Evolutionary conservation across 805 yeast species (phyloP), one percentile per base, ranked within the genome.

Genomic region (Zygoascus ofunaensis): DNA sequence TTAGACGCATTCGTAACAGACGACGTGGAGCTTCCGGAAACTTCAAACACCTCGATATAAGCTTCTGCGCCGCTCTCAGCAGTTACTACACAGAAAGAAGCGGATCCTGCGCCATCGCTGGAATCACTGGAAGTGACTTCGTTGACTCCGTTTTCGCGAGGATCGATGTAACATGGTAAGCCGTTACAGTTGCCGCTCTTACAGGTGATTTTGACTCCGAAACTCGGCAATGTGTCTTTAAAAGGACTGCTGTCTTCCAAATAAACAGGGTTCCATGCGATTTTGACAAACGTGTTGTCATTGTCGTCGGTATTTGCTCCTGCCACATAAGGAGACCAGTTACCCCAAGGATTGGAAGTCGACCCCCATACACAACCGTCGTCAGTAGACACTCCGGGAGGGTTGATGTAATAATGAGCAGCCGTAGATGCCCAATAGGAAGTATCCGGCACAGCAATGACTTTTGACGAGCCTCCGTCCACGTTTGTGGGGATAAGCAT

Each of bases 351-450:
- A 48, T 82, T 68, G 40, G 69, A 63, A 24, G 71, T 70, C 15
- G 81, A 64, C 3, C 95, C 95, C 95, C 96, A 87, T 51, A 87
- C 68, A 73, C 98, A 90, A 57, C 96, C 97, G 50, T 87, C 92
- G 63, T 80, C 82, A 61, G 74, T 73, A 43, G 85, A 74, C 54
- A 87, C 87, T 73, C 97, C 97, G 43, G 96, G 96, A 60, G 90
- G 79, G 79, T 90, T 90, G 52, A 90, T 96, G 69, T 90, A 90
- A 69, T 74, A 87, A 62, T 87, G 95, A 33, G 95, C 81, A 34
- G 95, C 86, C 34, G 95, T 85, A 10, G 74, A 64, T 12, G 92
- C 92, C 83, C 85, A 86, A 69, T 87, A 87, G 45, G 77, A 78
- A 2, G 87, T 67, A 28, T 54, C 65, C 15, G 95, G 95, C 42